phyloP scores from a whole-genome alignment of 2,329 filamentous ascomycete species.

The Lachnellula occidentalis region DNA sequence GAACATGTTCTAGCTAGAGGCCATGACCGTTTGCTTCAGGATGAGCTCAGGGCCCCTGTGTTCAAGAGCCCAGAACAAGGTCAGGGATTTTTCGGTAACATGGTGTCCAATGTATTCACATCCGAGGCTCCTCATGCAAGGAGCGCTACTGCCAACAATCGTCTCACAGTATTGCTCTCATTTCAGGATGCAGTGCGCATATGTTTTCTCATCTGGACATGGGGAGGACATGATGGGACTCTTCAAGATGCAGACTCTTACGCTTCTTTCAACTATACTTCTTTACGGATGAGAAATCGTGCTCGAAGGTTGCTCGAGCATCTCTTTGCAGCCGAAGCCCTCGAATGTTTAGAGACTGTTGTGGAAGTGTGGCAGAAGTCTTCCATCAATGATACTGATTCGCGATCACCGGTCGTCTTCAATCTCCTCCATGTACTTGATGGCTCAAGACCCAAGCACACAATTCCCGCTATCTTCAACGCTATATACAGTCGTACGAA shows the following conservation, averaged over 20 bases:
- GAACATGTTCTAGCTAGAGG: conserved; percentile 85
- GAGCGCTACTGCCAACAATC: conserved; percentile 83
- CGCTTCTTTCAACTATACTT: conserved; percentile 87
- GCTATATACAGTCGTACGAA: conserved; percentile 94
- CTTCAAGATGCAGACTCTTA: conserved; percentile 61
- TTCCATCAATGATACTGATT: conserved; percentile 39
- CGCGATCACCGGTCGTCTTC: conserved; percentile 63
- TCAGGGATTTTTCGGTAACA: conserved; percentile 87
- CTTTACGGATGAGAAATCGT: conserved; percentile 82
- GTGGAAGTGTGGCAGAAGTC: conserved; percentile 73
- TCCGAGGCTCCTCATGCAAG: conserved; percentile 72
- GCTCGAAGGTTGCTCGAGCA: conserved; percentile 86
- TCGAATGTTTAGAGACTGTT: conserved; percentile 90
- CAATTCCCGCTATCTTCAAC: conserved; percentile 91
- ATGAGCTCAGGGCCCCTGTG: conserved; percentile 64
- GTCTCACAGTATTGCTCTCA: conserved; percentile 87
- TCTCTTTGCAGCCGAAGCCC: conserved; percentile 82
- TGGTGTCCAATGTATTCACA: conserved; percentile 86
- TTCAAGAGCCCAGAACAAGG: conserved; percentile 76
- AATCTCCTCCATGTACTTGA: conserved; percentile 87
- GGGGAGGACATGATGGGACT: conserved; percentile 64
- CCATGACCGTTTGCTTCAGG: conserved; percentile 73
- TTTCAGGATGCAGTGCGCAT: conserved; percentile 94
- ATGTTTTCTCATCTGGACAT: conserved; percentile 92
- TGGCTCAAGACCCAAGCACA: conserved; percentile 83